Base-by-base conservation (phyloP, 257 asterid genomes). In the Hygrophila difformis region DNA sequence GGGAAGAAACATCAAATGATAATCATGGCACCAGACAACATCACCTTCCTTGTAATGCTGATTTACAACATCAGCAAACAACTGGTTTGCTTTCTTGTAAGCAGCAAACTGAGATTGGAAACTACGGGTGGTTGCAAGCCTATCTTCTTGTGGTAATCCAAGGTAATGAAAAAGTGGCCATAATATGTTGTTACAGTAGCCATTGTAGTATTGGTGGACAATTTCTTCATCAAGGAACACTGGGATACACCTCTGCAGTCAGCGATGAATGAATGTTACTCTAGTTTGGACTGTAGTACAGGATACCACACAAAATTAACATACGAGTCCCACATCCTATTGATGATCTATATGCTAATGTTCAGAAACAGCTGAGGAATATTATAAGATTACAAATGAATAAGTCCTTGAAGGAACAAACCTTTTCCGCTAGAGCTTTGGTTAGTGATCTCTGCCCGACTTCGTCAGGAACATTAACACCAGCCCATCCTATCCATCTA, bases 401-500 rank as follows among this genome's bases (percentile, higher is more conserved):
- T 1, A 55, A 29, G n/a, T 23, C 34, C 29, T 51, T 14, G 21
- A 64, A 41, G 44, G 22, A 20, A 53, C 43, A 18, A 28, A 88
- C 97, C 94, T 84, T 84, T 69, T 79, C 88, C 49, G 94, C 82
- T 37, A 87, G 72, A 41, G 95, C 92, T 63, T 72, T 70, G 45
- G 95, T 78, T 39, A 87, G 82, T 51, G 97, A 72, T 59, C 48
- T 74, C 65, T 84, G 97, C 18, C 97, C 97, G 38, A 56, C 71
- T 67, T 76, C 81, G 61, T 87, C 97, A 0, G 97, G 80, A 35
- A 87, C 97, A 66, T 87, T 76, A 47, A 87, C 95, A 60, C 97
- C 97, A 47, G 97, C 94, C 97, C 97, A 87, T 19, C 97, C 97
- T 18, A 87, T 84, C 97, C 97, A 87, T 59, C 79, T 74, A 43